These are phyloP conservation scores for Phytopythium chamaehyphon DNA, from an alignment of 352 stramenopile species.

Conservation along the genomic window DNA sequence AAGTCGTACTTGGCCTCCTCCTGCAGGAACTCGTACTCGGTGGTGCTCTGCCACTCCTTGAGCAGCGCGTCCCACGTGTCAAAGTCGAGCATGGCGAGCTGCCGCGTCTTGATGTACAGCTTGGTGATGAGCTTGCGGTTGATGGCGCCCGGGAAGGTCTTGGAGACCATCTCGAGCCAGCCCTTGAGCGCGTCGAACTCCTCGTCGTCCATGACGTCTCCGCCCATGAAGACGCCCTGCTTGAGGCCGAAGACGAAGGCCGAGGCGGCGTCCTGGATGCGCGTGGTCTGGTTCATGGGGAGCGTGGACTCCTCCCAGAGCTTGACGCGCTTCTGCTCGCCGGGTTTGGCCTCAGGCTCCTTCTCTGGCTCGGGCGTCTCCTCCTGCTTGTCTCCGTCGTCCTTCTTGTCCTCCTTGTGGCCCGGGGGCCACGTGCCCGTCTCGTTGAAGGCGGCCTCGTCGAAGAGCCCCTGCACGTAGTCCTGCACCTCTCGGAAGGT, in stretches of 20 bases:
- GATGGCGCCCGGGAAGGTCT: conserved; percentile 68
- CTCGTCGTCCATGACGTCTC: conserved; percentile 68
- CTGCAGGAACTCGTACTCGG: conserved; percentile 43
- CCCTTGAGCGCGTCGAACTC: conserved; percentile 75
- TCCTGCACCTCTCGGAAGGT: conserved; percentile 75
- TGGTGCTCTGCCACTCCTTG: conserved; percentile 52
- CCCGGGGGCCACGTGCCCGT: conserved; percentile 52
- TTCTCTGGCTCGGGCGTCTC: conserved; percentile 3
- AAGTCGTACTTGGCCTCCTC: conserved; percentile 57
- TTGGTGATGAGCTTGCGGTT: conserved; percentile 64
- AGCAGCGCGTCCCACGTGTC: conserved; percentile 63
- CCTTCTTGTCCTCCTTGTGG: conserved; percentile 13
- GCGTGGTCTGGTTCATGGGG: conserved; percentile 71
- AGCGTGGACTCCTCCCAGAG: conserved; percentile 78
- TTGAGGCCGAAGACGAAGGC: conserved; percentile 81
- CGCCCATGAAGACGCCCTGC: conserved; percentile 71
- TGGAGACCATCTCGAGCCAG: conserved; percentile 68
- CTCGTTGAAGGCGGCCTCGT: conserved; percentile 63
- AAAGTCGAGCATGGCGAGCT: conserved; percentile 63
- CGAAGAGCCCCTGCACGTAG: conserved; percentile 57
- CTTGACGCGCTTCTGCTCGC: conserved; percentile 33
- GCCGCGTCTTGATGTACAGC: conserved; percentile 41
- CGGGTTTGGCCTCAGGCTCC: conserved; percentile 11
- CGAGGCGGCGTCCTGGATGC: conserved; percentile 68
- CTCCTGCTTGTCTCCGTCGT: not conserved